Evolutionary conservation across 2,329 filamentous ascomycete genomes (phyloP).

Genomic region (Penicillium sp.): DNA sequence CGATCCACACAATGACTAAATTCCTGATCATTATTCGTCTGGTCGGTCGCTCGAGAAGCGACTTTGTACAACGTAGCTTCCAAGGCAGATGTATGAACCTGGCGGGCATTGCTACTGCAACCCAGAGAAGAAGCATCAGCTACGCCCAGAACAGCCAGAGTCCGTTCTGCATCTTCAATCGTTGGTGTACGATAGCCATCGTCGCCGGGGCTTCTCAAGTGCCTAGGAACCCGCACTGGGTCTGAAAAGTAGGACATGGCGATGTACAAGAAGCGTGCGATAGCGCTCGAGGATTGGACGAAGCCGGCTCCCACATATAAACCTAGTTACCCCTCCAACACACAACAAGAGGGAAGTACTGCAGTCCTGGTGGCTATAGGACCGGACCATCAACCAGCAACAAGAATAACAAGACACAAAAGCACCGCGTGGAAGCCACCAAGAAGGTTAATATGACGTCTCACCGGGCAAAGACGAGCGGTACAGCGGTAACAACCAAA

Average conservation of each 20-base stretch:
- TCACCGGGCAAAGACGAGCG: not conserved
- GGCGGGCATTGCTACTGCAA: conserved; percentile 19
- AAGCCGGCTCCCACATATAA: conserved; percentile 1
- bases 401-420: not conserved
- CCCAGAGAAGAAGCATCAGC: conserved; percentile 14
- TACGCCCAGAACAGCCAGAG: conserved; percentile 20
- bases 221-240: conserved; percentile 33
- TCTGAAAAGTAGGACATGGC: conserved; percentile 25
- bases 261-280: not conserved
- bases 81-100: conserved; percentile 37
- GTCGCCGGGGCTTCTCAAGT: conserved; percentile 44
- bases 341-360: not conserved
- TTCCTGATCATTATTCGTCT: conserved; percentile 11
- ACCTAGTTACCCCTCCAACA: not conserved
- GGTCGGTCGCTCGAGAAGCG: conserved; percentile 25
- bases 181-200: conserved; percentile 52
- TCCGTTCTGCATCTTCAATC: conserved; percentile 47
- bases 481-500: not conserved
- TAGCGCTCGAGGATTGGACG: not conserved
- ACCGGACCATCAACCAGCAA: not conserved
- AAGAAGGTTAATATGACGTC: not conserved
- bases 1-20: conserved; percentile 13
- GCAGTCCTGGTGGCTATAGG: not conserved
- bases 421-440: not conserved
- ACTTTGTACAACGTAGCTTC: conserved; percentile 30